A percentile compares a stretch with the other conserved stretches of the same genome.
Conservation (phyloP, 2,329 filamentous ascomycete genomes). For the Aspergillus jensenii region DNA sequence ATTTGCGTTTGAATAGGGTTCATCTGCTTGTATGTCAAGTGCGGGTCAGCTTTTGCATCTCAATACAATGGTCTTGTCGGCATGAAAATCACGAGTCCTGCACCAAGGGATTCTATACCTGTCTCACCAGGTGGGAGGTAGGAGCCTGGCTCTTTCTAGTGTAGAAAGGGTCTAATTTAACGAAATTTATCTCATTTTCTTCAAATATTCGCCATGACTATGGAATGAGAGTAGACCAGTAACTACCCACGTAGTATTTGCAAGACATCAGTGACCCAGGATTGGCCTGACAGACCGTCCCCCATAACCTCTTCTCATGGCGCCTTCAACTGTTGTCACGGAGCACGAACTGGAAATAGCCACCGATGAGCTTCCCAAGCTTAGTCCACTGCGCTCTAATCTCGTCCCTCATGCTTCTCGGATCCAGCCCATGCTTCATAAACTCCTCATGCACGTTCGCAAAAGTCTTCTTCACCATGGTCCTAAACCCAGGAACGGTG, state of each 20-base stretch:
- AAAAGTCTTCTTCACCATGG: constrained; percentile 26
- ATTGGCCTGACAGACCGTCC: background rate
- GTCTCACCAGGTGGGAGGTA: constrained; percentile 2
- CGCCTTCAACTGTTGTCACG: background rate
- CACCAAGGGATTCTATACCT: constrained; percentile 9
- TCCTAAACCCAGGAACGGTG: constrained; percentile 31
- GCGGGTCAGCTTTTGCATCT: constrained; percentile 41
- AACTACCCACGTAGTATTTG: background rate
- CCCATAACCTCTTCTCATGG: background rate
- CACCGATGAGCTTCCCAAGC: constrained; percentile 39
- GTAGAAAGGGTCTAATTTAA: constrained; percentile 24
- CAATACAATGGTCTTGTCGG: constrained; percentile 43
- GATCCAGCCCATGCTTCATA: constrained; percentile 26
- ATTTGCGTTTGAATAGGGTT: constrained; percentile 26
- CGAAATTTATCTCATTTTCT: constrained; percentile 19
- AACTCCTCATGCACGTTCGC: constrained; percentile 29
- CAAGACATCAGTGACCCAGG: background rate
- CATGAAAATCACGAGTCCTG: constrained; percentile 24
- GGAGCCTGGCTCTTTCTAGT: constrained; percentile 15
- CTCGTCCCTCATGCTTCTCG: constrained; percentile 20
- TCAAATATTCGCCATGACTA: background rate
- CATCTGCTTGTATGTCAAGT: constrained; percentile 42
- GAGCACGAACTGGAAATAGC: background rate
- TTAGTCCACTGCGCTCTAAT: constrained; percentile 50
- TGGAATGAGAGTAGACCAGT: background rate